A percentile compares a stretch with the other conserved stretches of the same genome.
Evolutionary conservation across 768 basidiomycete genomes (phyloP).

Genomic region (Glaciozyma antarctica): DNA sequence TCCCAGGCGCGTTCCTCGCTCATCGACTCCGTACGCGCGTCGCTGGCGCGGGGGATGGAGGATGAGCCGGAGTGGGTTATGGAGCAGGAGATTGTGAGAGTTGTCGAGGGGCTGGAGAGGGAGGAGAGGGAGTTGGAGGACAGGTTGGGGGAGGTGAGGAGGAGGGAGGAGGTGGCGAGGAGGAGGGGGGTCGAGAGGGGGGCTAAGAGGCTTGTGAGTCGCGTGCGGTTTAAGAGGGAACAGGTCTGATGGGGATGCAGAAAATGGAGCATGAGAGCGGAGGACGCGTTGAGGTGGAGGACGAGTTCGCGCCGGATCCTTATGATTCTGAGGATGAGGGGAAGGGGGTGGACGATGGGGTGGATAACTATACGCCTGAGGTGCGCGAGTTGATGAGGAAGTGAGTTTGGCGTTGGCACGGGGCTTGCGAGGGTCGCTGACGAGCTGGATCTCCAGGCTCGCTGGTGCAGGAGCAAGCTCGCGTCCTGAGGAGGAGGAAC

Average conservation of each 20-base stretch:
- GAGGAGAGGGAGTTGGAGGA: slow-evolving; percentile 36
- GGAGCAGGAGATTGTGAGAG: slow-evolving; percentile 58
- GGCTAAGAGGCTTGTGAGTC: slow-evolving; percentile 52
- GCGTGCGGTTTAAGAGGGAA: background rate
- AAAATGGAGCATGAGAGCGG: background rate
- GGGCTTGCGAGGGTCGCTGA: slow-evolving; percentile 4
- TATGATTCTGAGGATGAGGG: slow-evolving; percentile 6
- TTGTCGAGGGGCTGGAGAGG: slow-evolving; percentile 55
- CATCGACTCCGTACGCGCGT: slow-evolving; percentile 13
- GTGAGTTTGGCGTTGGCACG: slow-evolving; percentile 43
- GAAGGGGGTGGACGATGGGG: slow-evolving; percentile 27
- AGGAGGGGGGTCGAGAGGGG: slow-evolving; percentile 8
- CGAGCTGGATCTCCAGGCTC: slow-evolving; percentile 29
- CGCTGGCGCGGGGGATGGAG: slow-evolving; percentile 1
- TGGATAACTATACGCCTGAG: slow-evolving; percentile 61
- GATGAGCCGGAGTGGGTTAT: slow-evolving; percentile 60
- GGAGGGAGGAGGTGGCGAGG: slow-evolving; percentile 14
- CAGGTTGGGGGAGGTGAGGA: slow-evolving; percentile 28
- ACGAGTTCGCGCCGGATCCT: slow-evolving; percentile 60
- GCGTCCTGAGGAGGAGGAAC: slow-evolving; percentile 36
- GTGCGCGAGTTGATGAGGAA: slow-evolving; percentile 70
- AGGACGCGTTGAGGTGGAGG: slow-evolving; percentile 44
- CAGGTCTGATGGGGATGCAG: background rate
- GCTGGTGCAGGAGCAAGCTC: slow-evolving; percentile 27
- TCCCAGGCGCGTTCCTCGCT: slow-evolving; percentile 10